A percentile compares a stretch with the other conserved stretches of the same genome.
These are phyloP conservation scores for Lachancea waltii DNA, from an alignment of 805 yeast genomes.

Conservation along the genomic window DNA sequence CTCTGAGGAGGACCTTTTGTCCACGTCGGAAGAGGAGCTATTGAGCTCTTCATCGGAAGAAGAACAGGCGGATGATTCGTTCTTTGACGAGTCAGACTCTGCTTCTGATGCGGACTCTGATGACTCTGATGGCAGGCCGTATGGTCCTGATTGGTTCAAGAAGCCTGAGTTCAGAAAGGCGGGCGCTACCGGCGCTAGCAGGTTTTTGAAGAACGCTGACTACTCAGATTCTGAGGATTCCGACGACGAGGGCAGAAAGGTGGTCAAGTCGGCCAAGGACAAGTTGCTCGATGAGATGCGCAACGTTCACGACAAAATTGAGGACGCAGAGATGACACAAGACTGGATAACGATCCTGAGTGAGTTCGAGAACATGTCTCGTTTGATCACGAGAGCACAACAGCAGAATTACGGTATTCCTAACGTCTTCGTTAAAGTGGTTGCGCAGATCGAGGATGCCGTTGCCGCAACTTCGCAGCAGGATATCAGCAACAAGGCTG, in stretches of 20 bases:
- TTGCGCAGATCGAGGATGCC: conserved; percentile 67
- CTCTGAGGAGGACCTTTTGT: conserved; percentile 39
- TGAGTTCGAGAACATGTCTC: conserved; percentile 74
- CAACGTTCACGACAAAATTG: conserved; percentile 57
- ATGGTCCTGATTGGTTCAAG: conserved; percentile 41
- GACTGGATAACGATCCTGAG: conserved; percentile 73
- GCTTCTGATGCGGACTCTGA: conserved; percentile 40
- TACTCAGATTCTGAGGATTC: conserved; percentile 40
- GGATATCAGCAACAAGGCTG: conserved; percentile 75
- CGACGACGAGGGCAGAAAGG: conserved; percentile 66
- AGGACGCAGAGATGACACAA: conserved; percentile 56
- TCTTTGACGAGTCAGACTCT: conserved; percentile 34
- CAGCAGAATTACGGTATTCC: conserved; percentile 77
- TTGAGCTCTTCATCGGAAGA: conserved; percentile 30
- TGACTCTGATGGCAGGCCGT: conserved; percentile 37
- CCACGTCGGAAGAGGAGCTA: conserved; percentile 38
- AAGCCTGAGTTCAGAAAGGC: conserved; percentile 36
- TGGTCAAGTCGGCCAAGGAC: conserved; percentile 90
- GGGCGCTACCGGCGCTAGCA: conserved; percentile 24
- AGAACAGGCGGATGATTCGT: conserved; percentile 33
- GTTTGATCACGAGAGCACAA: conserved; percentile 56
- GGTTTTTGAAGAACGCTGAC: conserved; percentile 32
- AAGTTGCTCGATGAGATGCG: conserved; percentile 85
- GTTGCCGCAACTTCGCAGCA: conserved; percentile 49
- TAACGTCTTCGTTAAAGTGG: conserved; percentile 55